A percentile compares a stretch with the other conserved stretches of the same genome.
These are phyloP conservation scores for Nothomitra cinnamomea DNA, from an alignment of 2,329 filamentous ascomycete species.

Conservation along the genomic window DNA sequence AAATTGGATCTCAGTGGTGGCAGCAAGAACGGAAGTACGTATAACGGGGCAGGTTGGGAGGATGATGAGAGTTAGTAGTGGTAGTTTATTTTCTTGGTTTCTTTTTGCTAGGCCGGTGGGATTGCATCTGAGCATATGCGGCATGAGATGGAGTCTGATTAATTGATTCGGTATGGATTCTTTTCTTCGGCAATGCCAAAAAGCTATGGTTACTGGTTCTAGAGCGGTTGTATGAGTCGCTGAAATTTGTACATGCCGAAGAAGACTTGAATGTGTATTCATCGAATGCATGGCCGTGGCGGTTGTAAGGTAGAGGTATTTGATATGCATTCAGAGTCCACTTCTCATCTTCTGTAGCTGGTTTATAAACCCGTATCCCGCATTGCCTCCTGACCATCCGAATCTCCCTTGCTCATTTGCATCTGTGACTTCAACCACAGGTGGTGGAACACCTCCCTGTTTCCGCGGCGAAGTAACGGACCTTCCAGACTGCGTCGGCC, in stretches of 20 bases:
- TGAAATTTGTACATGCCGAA: no score
- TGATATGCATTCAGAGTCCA: background rate
- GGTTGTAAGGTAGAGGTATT: background rate
- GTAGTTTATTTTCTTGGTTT: background rate
- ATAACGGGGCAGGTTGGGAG: constrained; percentile 18
- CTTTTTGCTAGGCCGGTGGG: no score
- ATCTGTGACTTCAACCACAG: constrained; percentile 18
- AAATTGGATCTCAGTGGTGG: constrained; percentile 50
- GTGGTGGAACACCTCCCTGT: constrained; percentile 30
- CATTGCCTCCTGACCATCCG: constrained; percentile 20
- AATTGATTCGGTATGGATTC: no score
- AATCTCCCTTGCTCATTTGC: constrained; percentile 14
- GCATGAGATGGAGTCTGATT: no score
- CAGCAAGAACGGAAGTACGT: constrained; percentile 17
- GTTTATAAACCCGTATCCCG: constrained; percentile 32
- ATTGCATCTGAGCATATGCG: no score
- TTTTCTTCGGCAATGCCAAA: no score
- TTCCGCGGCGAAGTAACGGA: constrained; percentile 25
- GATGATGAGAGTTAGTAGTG: constrained; percentile 11
- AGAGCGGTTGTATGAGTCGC: no score
- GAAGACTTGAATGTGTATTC: no score
- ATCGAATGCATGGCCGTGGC: background rate
- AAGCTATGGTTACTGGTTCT: no score
- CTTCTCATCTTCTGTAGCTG: constrained; percentile 33
- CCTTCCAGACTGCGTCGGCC: constrained; percentile 7